A percentile compares a stretch with the other conserved stretches of the same genome.
phyloP scores from a whole-genome alignment of 179 eudicot genomes.

The Drosera spatulata region DNA sequence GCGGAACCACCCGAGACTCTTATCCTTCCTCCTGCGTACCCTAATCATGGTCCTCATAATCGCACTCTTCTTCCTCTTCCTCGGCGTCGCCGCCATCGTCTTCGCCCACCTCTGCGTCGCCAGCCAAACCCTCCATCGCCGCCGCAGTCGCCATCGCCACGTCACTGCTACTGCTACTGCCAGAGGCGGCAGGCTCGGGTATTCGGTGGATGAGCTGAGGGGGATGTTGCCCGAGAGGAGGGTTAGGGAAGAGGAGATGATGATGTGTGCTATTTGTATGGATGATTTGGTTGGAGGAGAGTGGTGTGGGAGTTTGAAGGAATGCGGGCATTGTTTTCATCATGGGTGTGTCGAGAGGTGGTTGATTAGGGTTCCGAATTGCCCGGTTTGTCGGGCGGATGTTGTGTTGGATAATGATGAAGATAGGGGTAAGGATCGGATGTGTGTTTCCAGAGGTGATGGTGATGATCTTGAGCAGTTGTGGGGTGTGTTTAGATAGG shows the following conservation, averaged over 20 bases:
- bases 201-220: constrained; percentile 17
- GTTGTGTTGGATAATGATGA: constrained; percentile 17
- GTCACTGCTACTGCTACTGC: neutral
- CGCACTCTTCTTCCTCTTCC: constrained; percentile 67
- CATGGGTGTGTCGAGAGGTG: constrained; percentile 54
- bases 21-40: constrained; percentile 44
- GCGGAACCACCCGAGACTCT: constrained; percentile 19
- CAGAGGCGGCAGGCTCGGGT: constrained; percentile 11
- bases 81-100: constrained; percentile 45
- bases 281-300: constrained; percentile 41
- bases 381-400: constrained; percentile 62
- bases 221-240: constrained; percentile 12
- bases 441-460: neutral
- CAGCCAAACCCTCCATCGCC: constrained; percentile 38
- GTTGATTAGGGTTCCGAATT: constrained; percentile 40
- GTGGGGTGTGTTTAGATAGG: constrained; percentile 21
- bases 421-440: neutral
- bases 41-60: constrained; percentile 46
- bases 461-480: constrained; percentile 16
- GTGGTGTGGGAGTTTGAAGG: constrained; percentile 32
- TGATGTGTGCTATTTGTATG: constrained; percentile 57
- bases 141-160: constrained; percentile 22
- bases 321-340: constrained; percentile 53
- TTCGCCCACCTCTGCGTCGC: constrained; percentile 53
- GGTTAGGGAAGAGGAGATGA: neutral